These are phyloP conservation scores for Hemileia vastatrix DNA, from an alignment of 1,284 basidiomycete species.

Conservation along the genomic window DNA sequence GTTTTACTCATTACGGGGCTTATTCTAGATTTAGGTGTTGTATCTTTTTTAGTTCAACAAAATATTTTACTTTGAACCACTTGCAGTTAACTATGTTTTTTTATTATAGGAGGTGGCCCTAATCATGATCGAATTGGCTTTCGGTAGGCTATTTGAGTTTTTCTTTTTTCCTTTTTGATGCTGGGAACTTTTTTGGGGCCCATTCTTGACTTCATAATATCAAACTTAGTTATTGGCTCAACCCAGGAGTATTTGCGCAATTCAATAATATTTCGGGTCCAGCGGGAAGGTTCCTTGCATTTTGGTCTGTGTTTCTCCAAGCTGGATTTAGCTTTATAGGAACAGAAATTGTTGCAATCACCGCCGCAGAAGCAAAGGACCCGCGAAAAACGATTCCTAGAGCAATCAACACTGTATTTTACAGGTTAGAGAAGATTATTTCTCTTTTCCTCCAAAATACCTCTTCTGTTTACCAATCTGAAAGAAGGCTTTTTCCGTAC, in stretches of 20 bases:
- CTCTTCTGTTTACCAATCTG: slow-evolving; percentile 24
- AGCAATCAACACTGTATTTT: slow-evolving; percentile 12
- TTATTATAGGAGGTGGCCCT: too few relatives aligned
- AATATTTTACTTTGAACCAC: too few relatives aligned
- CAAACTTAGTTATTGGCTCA: slow-evolving; percentile 65
- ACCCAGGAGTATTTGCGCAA: slow-evolving; percentile 54
- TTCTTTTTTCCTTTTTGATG: neutral
- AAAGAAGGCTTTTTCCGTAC: slow-evolving; percentile 35
- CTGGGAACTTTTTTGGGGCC: too few relatives aligned
- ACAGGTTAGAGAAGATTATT: slow-evolving; percentile 1
- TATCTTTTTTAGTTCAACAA: too few relatives aligned
- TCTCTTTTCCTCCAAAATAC: slow-evolving; percentile 8
- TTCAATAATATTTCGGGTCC: slow-evolving; percentile 49
- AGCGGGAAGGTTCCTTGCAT: slow-evolving; percentile 50
- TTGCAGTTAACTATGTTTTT: too few relatives aligned
- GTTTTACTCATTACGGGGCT: slow-evolving; percentile 53
- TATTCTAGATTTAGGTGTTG: slow-evolving; percentile 60
- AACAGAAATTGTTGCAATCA: slow-evolving; percentile 19
- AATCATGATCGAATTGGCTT: slow-evolving; percentile 55
- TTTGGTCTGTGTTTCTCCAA: slow-evolving; percentile 32
- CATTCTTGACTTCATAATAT: slow-evolving; percentile 50
- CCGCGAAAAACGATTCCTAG: slow-evolving; percentile 4
- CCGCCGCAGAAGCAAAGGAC: slow-evolving; percentile 9
- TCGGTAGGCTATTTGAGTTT: too few relatives aligned
- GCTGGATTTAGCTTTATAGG: slow-evolving; percentile 21